These are phyloP conservation scores for Alternaria sp. DNA, from an alignment of 2,329 filamentous ascomycete species.

Conservation along the genomic window DNA sequence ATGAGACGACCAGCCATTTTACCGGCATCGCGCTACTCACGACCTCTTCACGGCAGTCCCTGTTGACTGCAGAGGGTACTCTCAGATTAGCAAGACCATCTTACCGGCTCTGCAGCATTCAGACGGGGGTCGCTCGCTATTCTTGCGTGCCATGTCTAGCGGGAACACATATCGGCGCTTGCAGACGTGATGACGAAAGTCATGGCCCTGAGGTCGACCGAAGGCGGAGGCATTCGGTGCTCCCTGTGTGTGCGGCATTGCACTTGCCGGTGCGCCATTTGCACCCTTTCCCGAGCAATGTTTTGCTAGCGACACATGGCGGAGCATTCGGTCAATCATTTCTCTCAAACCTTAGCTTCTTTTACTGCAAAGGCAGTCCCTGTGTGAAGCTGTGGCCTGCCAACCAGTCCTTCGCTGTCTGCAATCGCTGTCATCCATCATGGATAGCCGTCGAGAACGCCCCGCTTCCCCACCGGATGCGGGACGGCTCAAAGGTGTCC, in stretches of 20 bases:
- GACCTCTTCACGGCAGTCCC: constrained; percentile 14
- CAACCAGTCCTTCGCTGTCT: constrained; percentile 6
- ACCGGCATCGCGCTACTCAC: constrained; percentile 16
- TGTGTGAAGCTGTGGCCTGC: constrained; percentile 7
- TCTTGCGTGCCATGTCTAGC: constrained; percentile 20
- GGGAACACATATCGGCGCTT: constrained; percentile 11
- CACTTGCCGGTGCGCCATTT: constrained; percentile 13
- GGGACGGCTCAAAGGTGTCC: constrained; percentile 3
- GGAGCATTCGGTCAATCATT: constrained; percentile 10
- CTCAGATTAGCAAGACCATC: constrained; percentile 25
- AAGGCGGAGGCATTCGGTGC: constrained; percentile 7
- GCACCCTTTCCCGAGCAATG: constrained; percentile 22
- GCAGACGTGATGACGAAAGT: constrained; percentile 8
- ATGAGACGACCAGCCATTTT: constrained; percentile 16
- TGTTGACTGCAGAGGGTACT: constrained; percentile 20
- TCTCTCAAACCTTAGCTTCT: constrained; percentile 7
- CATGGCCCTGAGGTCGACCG: neutral
- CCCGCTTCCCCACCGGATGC: constrained; percentile 11
- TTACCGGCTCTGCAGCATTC: constrained; percentile 23
- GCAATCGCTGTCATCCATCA: constrained; percentile 1
- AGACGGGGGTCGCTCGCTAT: constrained; percentile 17
- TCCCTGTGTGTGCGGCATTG: constrained; percentile 19
- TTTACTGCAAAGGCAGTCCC: constrained; percentile 5
- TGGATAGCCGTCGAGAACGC: constrained; percentile 1
- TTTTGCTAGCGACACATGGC: constrained; percentile 21